These are phyloP conservation scores for Larix sibirica DNA, from an alignment of 83 land plant genomes.

Conservation along the genomic window DNA sequence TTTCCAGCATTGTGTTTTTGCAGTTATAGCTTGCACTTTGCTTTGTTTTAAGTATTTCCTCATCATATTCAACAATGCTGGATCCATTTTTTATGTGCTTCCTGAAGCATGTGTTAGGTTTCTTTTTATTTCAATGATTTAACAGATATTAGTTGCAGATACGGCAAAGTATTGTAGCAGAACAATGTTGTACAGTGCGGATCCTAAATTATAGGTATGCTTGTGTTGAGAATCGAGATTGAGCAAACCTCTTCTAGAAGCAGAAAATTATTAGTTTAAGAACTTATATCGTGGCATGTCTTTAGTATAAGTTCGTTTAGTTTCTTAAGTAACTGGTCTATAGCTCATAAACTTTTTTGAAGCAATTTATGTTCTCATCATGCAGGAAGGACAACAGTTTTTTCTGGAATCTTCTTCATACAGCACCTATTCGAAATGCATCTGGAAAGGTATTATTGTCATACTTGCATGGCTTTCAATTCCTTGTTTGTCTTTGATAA, in stretches of 20 bases:
- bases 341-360: slow-evolving; percentile 1
- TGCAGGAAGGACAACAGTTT: slow-evolving; percentile 62
- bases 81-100: background rate
- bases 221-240: slow-evolving; percentile 4
- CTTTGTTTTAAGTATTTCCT: background rate
- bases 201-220: slow-evolving; percentile 74
- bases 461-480: background rate
- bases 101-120: background rate
- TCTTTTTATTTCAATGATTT: background rate
- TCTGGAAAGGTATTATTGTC: slow-evolving; percentile 66
- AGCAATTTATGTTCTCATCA: background rate
- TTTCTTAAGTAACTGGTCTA: background rate
- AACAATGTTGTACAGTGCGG: slow-evolving; percentile 66
- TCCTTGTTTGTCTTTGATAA: background rate
- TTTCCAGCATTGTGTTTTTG: background rate
- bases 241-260: background rate
- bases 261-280: background rate
- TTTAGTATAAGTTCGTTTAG: background rate
- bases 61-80: background rate
- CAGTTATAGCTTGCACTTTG: background rate
- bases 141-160: slow-evolving; percentile 36
- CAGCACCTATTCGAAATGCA: slow-evolving; percentile 68
- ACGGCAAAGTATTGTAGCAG: slow-evolving; percentile 44
- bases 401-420: slow-evolving; percentile 69
- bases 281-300: background rate